A percentile compares a stretch with the other conserved stretches of the same genome.
Evolutionary conservation across 805 yeast genomes (phyloP).

Genomic region (Wickerhamiella spandovensis): DNA sequence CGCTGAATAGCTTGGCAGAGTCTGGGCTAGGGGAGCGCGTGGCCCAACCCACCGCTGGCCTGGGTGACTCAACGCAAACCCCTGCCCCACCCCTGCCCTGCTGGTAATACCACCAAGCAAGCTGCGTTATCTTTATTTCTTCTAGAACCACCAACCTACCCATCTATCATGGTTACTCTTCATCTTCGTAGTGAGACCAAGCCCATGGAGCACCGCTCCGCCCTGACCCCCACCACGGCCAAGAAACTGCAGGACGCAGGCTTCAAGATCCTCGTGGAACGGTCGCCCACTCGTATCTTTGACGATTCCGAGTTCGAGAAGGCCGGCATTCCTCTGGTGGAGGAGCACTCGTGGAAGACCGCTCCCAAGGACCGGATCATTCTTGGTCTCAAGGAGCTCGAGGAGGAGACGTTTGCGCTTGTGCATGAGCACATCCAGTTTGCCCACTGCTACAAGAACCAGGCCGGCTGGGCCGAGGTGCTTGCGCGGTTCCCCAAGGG

Average conservation of each 20-base stretch:
- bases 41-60: too few relatives aligned
- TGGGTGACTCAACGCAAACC: not conserved
- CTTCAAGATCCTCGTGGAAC: constrained; percentile 78
- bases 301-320: constrained; percentile 54
- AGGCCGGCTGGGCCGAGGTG: constrained; percentile 94
- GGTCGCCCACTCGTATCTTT: constrained; percentile 73
- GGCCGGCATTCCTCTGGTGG: constrained; percentile 80
- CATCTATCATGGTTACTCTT: constrained; percentile 23
- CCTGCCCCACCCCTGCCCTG: not conserved
- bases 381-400: constrained; percentile 88
- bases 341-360: constrained; percentile 81
- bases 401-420: constrained; percentile 85
- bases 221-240: constrained; percentile 84
- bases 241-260: constrained; percentile 62
- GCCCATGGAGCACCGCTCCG: constrained; percentile 95
- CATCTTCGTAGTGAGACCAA: constrained; percentile 95
- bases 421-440: constrained; percentile 94
- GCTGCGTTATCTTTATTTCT: not conserved
- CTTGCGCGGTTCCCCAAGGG: constrained; percentile 82
- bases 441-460: constrained; percentile 97
- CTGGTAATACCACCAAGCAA: not conserved
- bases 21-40: too few relatives aligned
- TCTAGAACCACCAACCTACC: not conserved
- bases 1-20: too few relatives aligned
- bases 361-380: constrained; percentile 89